Evolutionary conservation across 768 basidiomycete genomes (phyloP), one percentile per base, ranked within the genome.

Genomic region (Thelephora ganbajun): DNA sequence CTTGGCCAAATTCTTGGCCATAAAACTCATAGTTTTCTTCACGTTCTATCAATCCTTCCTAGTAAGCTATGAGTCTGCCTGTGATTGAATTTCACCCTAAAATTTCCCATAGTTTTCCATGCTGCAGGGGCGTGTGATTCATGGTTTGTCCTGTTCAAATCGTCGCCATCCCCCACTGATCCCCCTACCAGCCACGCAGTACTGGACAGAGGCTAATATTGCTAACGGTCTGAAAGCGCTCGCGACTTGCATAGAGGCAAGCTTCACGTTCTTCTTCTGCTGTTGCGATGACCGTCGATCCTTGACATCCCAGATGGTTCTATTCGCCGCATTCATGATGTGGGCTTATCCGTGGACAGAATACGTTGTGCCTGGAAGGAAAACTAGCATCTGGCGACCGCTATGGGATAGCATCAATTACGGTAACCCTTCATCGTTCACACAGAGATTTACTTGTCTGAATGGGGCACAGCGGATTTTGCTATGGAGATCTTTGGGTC

Each of bases 1-100:
- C 22, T 65, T 92, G 23, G 76, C 81, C 20, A 93, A 93, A 67
- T 94, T 94, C 61, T 59, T 93, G 51, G 67, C 77, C 2, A 91
- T 94, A 68, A 93, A 93, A 62, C 65, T 86, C 26, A 83, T 89
- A 43, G 83, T 90, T 39, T 79, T 90, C 76, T 79, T 84, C 60
- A 90, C 88, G 0, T 92, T 87, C 62, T 94, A 92, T 61, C 91
- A 92, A 57, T 70, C 74, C 1, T 83, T 89, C 56, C 62, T 87
- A 45, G 80, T 83, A 56, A 47, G 80, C 65, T 20, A 14, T 5
- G 35, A 34, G 51, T 35, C 7, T 6, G 18, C 1, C 3, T 45
- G 12, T 14, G 13, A 12, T 23, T 46, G 35, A 12, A 2, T 7
- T 22, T 18, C 2, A 14, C 6, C 22, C 7, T 13, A 11, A 26